These are phyloP conservation scores for Senna siamea DNA, from an alignment of 306 rosid species.

Conservation along the genomic window DNA sequence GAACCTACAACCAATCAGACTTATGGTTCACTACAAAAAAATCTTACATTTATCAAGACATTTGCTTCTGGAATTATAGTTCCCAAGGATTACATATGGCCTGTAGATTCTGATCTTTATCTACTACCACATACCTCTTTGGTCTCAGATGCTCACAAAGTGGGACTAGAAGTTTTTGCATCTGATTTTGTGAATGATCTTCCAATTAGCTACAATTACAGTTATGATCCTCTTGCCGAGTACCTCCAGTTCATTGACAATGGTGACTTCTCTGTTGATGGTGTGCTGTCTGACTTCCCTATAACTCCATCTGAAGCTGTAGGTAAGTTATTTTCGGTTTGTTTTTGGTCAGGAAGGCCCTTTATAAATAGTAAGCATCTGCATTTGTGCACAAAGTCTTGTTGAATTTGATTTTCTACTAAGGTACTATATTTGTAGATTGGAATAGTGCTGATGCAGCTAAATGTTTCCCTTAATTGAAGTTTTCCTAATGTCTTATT, in stretches of 20 bases:
- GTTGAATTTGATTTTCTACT: conserved; percentile 9
- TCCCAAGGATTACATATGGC: conserved; percentile 81
- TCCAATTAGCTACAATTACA: conserved; percentile 61
- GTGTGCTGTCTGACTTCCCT: conserved; percentile 81
- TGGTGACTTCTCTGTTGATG: conserved; percentile 76
- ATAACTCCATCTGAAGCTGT: conserved; percentile 65
- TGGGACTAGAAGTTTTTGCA: conserved; percentile 67
- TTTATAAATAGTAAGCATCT: conserved; percentile 14
- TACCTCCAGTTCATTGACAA: conserved; percentile 70
- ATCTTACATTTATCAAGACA: conserved; percentile 70
- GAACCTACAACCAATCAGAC: conserved; percentile 75
- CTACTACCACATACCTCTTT: conserved; percentile 62
- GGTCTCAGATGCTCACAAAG: conserved; percentile 78
- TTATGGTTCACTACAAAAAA: conserved; percentile 58
- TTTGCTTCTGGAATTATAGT: conserved; percentile 88
- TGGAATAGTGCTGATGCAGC: conserved; percentile 7
- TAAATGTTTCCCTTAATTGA: neutral
- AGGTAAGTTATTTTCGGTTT: conserved; percentile 50
- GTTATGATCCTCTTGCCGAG: conserved; percentile 81
- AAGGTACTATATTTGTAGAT: conserved; percentile 7
- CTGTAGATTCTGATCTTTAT: conserved; percentile 48
- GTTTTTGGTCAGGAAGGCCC: neutral
- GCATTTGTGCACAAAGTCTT: neutral
- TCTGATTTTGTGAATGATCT: conserved; percentile 65
- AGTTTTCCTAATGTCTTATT: neutral